Evolutionary conservation across 108 stramenopile genomes (phyloP).

Genomic region (Conticribra weissflogii): DNA sequence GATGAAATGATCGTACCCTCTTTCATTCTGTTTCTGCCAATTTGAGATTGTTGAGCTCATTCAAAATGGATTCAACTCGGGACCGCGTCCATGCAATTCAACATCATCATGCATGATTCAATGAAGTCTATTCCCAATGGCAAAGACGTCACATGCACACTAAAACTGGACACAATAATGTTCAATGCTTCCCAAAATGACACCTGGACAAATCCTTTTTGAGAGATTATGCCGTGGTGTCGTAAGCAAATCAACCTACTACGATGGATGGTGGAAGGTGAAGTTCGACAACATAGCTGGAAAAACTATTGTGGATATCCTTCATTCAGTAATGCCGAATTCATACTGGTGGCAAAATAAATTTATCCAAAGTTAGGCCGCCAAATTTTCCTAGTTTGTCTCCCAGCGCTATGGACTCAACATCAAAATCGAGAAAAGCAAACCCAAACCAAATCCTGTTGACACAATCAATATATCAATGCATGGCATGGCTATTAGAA

Average conservation of each 20-base stretch:
- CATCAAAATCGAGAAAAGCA: slow-evolving; percentile 20
- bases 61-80: too few species aligned
- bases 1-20: too few species aligned
- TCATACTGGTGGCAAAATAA: slow-evolving; percentile 28
- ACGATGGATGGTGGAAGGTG: slow-evolving; percentile 66
- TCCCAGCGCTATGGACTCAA: slow-evolving; percentile 42
- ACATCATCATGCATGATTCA: too few species aligned
- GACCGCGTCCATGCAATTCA: too few species aligned
- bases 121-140: too few species aligned
- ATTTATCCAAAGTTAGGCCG: slow-evolving; percentile 46
- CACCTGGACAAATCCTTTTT: slow-evolving; percentile 18
- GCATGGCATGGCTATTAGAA: slow-evolving; percentile 46
- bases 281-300: slow-evolving; percentile 72
- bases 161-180: background rate
- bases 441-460: slow-evolving; percentile 6
- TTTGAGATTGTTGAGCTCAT: too few species aligned
- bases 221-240: slow-evolving; percentile 37
- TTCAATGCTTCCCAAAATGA: slow-evolving; percentile 1
- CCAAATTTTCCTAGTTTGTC: slow-evolving; percentile 47
- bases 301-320: slow-evolving; percentile 53
- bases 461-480: slow-evolving; percentile 46
- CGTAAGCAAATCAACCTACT: slow-evolving; percentile 34
- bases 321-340: slow-evolving; percentile 38
- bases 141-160: too few species aligned
- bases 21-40: too few species aligned